Evolutionary conservation across 306 rosid species (phyloP).

Genomic region (Acmispon strigosus): DNA sequence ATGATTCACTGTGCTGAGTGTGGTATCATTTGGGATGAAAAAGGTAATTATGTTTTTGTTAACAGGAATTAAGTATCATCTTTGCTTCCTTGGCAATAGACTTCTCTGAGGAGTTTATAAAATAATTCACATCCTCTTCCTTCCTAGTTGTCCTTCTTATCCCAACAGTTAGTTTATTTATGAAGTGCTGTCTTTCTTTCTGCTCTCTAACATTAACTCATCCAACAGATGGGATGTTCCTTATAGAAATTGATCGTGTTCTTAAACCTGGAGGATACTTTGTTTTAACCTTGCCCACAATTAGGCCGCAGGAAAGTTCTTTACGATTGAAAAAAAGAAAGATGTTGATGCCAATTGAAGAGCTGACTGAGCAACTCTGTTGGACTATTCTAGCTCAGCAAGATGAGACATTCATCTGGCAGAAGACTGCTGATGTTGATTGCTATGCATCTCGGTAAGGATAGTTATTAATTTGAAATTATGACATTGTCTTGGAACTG

Average conservation of each 20-base stretch:
- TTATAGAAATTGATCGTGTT: slow-evolving; percentile 75
- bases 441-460: slow-evolving; percentile 67
- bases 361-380: slow-evolving; percentile 54
- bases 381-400: slow-evolving; percentile 84
- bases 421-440: slow-evolving; percentile 55
- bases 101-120: not conserved
- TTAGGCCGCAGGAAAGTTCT: slow-evolving; percentile 47
- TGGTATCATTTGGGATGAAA: slow-evolving; percentile 65
- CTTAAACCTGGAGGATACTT: slow-evolving; percentile 93
- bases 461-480: not conserved
- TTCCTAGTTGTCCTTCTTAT: not conserved
- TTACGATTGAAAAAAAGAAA: slow-evolving; percentile 34
- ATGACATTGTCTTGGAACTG: not conserved
- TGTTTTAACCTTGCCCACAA: slow-evolving; percentile 66
- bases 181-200: not conserved
- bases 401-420: slow-evolving; percentile 83
- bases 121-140: not conserved
- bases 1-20: slow-evolving; percentile 92
- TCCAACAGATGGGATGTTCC: slow-evolving; percentile 61
- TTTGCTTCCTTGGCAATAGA: not conserved
- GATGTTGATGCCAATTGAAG: slow-evolving; percentile 49
- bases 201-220: slow-evolving; percentile 7
- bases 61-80: not conserved
- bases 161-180: not conserved
- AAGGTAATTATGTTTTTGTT: slow-evolving; percentile 41